These are phyloP conservation scores for Pseudogymnoascus sp. DNA, from an alignment of 2,329 filamentous ascomycete genomes.

Conservation along the genomic window DNA sequence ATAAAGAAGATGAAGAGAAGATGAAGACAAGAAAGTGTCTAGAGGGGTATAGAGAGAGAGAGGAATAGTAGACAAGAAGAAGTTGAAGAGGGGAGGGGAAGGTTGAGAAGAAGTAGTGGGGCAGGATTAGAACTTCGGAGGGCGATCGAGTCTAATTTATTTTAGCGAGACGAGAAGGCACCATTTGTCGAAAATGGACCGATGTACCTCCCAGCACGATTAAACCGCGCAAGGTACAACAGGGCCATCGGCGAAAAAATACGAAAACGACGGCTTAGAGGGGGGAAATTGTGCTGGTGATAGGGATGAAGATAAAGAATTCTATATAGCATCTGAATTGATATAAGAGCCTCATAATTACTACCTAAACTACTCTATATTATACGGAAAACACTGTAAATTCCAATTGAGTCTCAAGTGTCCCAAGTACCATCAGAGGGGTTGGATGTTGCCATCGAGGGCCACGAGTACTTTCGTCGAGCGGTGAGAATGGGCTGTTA, in stretches of 20 bases:
- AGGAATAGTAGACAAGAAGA: conserved; percentile 14
- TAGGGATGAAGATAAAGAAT: not conserved
- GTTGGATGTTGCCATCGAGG: not conserved
- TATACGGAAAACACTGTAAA: not conserved
- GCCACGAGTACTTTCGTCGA: not conserved
- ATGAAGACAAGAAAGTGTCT: conserved; percentile 18
- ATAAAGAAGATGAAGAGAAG: conserved; percentile 8
- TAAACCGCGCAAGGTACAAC: conserved; percentile 5
- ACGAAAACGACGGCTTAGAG: not conserved
- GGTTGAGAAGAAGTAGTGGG: conserved; percentile 12
- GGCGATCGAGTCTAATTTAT: conserved; percentile 2
- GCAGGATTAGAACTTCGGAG: conserved; percentile 7
- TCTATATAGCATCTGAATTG: not conserved
- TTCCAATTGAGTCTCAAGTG: too few species aligned
- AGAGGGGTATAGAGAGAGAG: not conserved
- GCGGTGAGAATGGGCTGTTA: not conserved
- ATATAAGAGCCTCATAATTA: not conserved
- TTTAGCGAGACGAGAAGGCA: conserved; percentile 13
- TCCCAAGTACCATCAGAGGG: not conserved
- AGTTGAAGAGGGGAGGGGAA: conserved; percentile 15
- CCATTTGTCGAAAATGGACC: not conserved
- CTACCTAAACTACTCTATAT: not conserved
- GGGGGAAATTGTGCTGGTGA: not conserved
- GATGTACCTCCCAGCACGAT: not conserved
- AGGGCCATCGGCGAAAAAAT: not conserved